phyloP scores from a whole-genome alignment of 78 protist species.

The Neovahlkampfia damariscottae region DNA sequence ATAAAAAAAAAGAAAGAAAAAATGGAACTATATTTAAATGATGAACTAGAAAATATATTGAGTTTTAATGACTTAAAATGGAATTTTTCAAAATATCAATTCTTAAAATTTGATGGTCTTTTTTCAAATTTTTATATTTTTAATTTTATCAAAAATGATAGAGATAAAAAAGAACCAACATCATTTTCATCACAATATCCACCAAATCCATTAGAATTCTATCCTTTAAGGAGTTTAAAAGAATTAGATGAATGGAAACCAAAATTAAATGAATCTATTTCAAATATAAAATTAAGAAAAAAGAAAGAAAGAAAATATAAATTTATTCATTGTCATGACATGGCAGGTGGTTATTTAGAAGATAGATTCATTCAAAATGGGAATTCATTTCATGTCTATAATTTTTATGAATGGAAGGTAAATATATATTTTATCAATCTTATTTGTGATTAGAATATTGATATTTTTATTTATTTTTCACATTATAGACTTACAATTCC shows the following conservation, averaged over 20 bases:
- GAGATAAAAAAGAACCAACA: no score
- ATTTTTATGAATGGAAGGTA: not conserved
- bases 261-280: not conserved
- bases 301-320: not conserved
- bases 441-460: slow-evolving; percentile 21
- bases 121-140: no score
- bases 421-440: not conserved
- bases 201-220: no score
- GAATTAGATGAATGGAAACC: not conserved
- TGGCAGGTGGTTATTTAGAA: not conserved
- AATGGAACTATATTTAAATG: no score
- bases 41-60: no score
- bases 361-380: no score
- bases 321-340: slow-evolving; percentile 1
- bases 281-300: not conserved
- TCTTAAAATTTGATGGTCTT: no score
- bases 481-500: slow-evolving; percentile 69
- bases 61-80: no score
- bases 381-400: not conserved
- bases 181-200: no score
- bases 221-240: not conserved
- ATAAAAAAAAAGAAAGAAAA: no score
- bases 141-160: no score
- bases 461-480: slow-evolving; percentile 61
- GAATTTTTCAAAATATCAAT: no score